Conservation (phyloP, 495 filamentous ascomycete species). For the Aspergillus sclerotiicarbonarius region DNA sequence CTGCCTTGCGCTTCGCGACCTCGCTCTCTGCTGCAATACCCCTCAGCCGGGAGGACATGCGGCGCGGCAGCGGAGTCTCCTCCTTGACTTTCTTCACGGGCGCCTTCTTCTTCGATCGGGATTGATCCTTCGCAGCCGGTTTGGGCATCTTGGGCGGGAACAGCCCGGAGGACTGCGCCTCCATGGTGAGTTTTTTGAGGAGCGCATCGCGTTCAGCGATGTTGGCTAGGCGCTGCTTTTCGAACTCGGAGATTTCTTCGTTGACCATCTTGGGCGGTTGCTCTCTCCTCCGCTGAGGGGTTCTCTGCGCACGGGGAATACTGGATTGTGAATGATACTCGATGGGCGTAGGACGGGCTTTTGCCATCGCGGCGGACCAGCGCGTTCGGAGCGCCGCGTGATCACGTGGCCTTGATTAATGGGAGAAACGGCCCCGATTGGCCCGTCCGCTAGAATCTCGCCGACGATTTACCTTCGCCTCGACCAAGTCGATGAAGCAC, state of each 20-base stretch:
- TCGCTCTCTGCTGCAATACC: constrained; percentile 70
- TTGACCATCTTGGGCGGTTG: constrained; percentile 13
- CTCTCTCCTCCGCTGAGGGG: background rate
- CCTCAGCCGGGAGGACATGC: constrained; percentile 64
- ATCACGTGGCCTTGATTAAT: constrained; percentile 13
- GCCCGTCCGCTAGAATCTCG: too few relatives aligned
- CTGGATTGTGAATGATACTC: background rate
- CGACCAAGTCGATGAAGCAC: too few relatives aligned
- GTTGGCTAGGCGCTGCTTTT: constrained; percentile 66
- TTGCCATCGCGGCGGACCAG: constrained; percentile 8
- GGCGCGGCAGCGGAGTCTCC: constrained; percentile 48
- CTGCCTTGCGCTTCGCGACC: constrained; percentile 74
- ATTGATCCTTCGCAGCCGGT: constrained; percentile 19
- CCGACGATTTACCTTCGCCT: too few relatives aligned
- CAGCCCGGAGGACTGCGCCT: constrained; percentile 53
- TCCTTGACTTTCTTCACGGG: constrained; percentile 47
- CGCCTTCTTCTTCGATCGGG: constrained; percentile 45
- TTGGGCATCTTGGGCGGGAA: constrained; percentile 41
- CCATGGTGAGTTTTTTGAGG: constrained; percentile 55
- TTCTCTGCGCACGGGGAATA: background rate
- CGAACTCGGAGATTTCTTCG: constrained; percentile 60
- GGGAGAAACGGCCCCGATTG: background rate
- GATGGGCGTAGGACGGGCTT: background rate
- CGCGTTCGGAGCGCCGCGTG: constrained; percentile 17
- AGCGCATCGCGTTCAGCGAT: constrained; percentile 73